Conservation (phyloP, 352 stramenopile genomes). For the Pythium coloratum region DNA sequence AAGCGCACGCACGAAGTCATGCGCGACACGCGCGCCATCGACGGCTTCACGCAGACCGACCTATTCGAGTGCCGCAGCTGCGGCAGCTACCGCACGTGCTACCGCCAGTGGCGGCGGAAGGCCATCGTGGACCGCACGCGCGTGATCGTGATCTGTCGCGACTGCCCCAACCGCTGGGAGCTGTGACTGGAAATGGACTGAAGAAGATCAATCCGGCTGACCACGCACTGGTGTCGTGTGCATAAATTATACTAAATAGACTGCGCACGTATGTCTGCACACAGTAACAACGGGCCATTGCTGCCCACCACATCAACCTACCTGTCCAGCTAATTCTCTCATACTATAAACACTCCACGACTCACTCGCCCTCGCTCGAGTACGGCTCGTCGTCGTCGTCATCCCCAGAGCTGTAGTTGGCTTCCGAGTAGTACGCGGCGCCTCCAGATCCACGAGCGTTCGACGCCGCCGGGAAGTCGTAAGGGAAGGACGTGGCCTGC, state of each 20-base stretch:
- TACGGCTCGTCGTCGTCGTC: constrained; percentile 24
- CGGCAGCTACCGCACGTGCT: constrained; percentile 69
- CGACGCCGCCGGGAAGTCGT: constrained; percentile 17
- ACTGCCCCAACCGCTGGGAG: constrained; percentile 80
- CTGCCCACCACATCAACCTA: no score
- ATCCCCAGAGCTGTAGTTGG: constrained; percentile 21
- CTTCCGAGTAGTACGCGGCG: constrained; percentile 19
- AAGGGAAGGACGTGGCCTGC: constrained; percentile 23
- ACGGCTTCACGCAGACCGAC: constrained; percentile 74
- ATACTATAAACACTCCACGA: background rate
- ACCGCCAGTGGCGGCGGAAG: constrained; percentile 82
- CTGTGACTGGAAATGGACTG: constrained; percentile 31
- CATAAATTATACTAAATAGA: constrained; percentile 41
- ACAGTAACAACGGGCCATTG: background rate
- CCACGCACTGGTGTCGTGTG: constrained; percentile 3
- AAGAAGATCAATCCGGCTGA: background rate
- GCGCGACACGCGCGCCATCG: constrained; percentile 57
- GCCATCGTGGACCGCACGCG: constrained; percentile 81
- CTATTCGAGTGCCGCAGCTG: constrained; percentile 84
- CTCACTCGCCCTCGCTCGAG: constrained; percentile 30
- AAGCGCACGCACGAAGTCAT: constrained; percentile 85
- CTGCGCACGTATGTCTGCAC: background rate
- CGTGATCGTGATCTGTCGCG: constrained; percentile 78
- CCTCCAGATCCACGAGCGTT: background rate
- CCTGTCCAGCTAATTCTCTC: background rate